Percentiles rank a stretch among this genome's conserved stretches.
phyloP scores from a whole-genome alignment of 2,329 filamentous ascomycete species.

The Meredithiella fracta region DNA sequence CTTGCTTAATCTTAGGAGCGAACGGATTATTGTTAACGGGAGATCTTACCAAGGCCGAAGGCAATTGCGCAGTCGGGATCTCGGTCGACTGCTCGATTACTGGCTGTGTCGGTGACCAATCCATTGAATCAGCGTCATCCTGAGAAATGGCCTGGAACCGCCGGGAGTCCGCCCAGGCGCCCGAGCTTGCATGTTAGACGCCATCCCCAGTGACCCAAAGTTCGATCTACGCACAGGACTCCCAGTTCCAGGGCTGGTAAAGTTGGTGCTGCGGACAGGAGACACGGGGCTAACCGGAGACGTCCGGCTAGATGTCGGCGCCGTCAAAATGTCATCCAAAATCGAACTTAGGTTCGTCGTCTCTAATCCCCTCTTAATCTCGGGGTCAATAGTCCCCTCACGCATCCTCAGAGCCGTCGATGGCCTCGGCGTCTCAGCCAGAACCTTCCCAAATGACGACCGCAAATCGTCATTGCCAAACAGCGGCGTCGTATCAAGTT shows the following conservation, averaged over 20 bases:
- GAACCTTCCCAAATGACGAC: conserved; percentile 1
- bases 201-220: neutral
- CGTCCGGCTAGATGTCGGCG: conserved; percentile 16
- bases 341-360: conserved; percentile 30
- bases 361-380: conserved; percentile 19
- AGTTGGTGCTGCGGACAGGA: conserved; percentile 10
- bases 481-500: conserved; percentile 40
- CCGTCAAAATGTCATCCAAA: conserved; percentile 28
- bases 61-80: neutral
- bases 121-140: conserved; percentile 45
- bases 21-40: conserved; percentile 9
- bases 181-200: neutral
- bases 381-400: conserved; percentile 1
- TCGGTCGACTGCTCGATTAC: conserved; percentile 19
- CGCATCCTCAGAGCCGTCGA: neutral
- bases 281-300: conserved; percentile 6
- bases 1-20: conserved; percentile 1
- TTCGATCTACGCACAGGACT: conserved; percentile 8
- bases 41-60: neutral
- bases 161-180: conserved; percentile 4
- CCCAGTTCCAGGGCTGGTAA: conserved; percentile 4
- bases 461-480: conserved; percentile 22
- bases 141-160: conserved; percentile 16
- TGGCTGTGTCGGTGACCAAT: conserved; percentile 45
- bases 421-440: neutral